Evolutionary conservation across 208 protist species (phyloP).

Genomic region (Trypanosoma melophagium): DNA sequence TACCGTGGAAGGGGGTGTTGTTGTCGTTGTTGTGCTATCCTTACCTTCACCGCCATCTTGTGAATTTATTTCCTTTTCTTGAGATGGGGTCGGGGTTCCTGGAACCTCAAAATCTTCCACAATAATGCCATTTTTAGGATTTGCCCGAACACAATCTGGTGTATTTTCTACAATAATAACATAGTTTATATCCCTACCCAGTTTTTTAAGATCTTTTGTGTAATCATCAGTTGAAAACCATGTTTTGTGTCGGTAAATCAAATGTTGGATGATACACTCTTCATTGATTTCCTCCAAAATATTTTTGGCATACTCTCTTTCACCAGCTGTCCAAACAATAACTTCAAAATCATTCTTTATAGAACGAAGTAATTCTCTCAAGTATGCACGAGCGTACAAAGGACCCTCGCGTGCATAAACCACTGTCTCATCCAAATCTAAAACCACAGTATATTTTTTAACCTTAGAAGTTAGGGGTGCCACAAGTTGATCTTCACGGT

Average conservation of each 20-base stretch:
- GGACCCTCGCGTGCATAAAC: constrained; percentile 89
- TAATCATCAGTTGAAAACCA: constrained; percentile 82
- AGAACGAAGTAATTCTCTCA: constrained; percentile 69
- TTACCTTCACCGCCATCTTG: background rate
- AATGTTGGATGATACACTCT: constrained; percentile 77
- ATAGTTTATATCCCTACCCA: constrained; percentile 73
- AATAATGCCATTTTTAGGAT: constrained; percentile 84
- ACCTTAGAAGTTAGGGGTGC: constrained; percentile 33
- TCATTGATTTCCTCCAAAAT: constrained; percentile 87
- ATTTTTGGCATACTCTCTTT: constrained; percentile 87
- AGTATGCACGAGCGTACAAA: constrained; percentile 78
- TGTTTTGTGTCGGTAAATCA: constrained; percentile 76
- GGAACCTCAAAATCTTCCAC: constrained; percentile 84
- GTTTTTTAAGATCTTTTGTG: constrained; percentile 81
- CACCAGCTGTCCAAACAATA: constrained; percentile 90
- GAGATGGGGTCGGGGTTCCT: constrained; percentile 11
- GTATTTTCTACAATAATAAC: constrained; percentile 90
- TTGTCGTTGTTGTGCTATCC: background rate
- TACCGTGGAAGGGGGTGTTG: constrained; percentile 5
- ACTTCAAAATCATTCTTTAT: constrained; percentile 86
- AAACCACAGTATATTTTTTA: constrained; percentile 82
- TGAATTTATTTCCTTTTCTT: constrained; percentile 1
- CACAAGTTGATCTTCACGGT: constrained; percentile 55
- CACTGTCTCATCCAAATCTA: constrained; percentile 91
- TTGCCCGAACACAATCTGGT: constrained; percentile 77